A percentile compares a stretch with the other conserved stretches of the same genome.
Conservation (phyloP, 805 yeast species). For the Candida silvatica region DNA sequence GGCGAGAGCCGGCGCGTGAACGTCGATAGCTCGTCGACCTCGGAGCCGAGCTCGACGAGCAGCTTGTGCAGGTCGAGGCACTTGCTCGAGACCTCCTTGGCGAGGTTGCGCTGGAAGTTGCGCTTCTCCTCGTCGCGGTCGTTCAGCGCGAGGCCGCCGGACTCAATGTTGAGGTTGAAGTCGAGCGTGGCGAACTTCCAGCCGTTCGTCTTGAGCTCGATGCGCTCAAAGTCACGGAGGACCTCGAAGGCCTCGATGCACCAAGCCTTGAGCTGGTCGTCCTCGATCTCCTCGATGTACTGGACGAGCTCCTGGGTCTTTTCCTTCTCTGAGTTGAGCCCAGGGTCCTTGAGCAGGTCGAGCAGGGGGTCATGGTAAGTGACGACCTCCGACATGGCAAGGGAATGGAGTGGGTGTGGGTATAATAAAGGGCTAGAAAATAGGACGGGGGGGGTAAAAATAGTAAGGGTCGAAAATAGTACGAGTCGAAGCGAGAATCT, state of each 20-base stretch:
- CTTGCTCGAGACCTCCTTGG: slow-evolving; percentile 42
- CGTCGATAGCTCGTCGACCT: slow-evolving; percentile 37
- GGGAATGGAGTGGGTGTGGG: not conserved
- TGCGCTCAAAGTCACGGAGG: slow-evolving; percentile 40
- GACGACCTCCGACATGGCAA: slow-evolving; percentile 15
- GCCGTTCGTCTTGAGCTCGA: slow-evolving; percentile 36
- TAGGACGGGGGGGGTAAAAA: no score
- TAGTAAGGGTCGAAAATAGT: no score
- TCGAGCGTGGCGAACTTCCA: slow-evolving; percentile 52
- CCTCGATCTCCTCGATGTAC: slow-evolving; percentile 36
- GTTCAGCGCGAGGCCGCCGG: not conserved
- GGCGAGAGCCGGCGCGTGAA: slow-evolving; percentile 33
- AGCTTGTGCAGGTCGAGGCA: slow-evolving; percentile 39
- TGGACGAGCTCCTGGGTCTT: slow-evolving; percentile 31
- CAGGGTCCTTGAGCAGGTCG: slow-evolving; percentile 38
- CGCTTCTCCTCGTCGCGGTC: slow-evolving; percentile 17
- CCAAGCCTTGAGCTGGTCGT: slow-evolving; percentile 34
- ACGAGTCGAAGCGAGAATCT: no score
- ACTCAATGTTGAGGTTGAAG: slow-evolving; percentile 28
- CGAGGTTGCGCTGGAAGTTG: slow-evolving; percentile 44
- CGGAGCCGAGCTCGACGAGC: slow-evolving; percentile 32
- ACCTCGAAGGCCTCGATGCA: slow-evolving; percentile 40
- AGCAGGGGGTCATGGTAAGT: slow-evolving; percentile 41
- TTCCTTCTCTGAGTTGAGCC: slow-evolving; percentile 31
- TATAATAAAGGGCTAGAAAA: no score